phyloP scores from a whole-genome alignment of 208 protist genomes.

The Wallacemonas sp. region DNA sequence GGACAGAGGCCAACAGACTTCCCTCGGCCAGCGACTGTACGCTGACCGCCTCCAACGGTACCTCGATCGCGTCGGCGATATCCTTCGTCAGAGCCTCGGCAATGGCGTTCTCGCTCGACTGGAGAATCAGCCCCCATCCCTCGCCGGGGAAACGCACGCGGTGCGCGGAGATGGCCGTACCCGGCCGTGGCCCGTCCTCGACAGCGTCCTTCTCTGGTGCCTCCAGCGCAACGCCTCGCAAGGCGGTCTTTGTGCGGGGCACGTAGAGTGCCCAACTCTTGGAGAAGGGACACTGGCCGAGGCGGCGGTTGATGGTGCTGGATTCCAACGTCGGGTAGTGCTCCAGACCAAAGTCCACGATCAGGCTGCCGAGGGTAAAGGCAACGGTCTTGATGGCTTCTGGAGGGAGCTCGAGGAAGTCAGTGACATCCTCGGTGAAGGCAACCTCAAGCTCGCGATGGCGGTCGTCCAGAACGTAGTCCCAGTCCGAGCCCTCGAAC shows the following conservation, averaged over 20 bases:
- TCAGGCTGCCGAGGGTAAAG: slow-evolving; percentile 22
- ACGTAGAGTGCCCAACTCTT: slow-evolving; percentile 9
- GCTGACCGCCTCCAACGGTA: slow-evolving; percentile 16
- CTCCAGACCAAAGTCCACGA: slow-evolving; percentile 17
- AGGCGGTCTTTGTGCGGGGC: slow-evolving; percentile 4
- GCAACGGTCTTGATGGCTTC: slow-evolving; percentile 19
- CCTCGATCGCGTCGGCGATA: slow-evolving; percentile 11
- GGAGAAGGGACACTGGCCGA: neutral
- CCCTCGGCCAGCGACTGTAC: slow-evolving; percentile 17
- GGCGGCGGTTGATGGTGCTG: neutral
- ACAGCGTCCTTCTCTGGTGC: neutral
- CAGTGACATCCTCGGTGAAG: slow-evolving; percentile 25
- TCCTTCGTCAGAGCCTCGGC: slow-evolving; percentile 28
- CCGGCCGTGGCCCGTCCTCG: neutral
- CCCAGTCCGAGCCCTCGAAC: slow-evolving; percentile 44
- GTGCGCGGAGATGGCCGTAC: slow-evolving; percentile 1
- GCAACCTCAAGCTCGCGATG: slow-evolving; percentile 16
- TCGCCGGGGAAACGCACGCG: slow-evolving; percentile 12
- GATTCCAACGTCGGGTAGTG: slow-evolving; percentile 1
- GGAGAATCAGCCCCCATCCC: slow-evolving; percentile 10
- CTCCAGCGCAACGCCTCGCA: slow-evolving; percentile 4
- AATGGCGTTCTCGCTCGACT: slow-evolving; percentile 13
- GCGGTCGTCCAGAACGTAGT: slow-evolving; percentile 18
- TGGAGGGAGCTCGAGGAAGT: slow-evolving; percentile 11
- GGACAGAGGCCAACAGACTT: slow-evolving; percentile 21